These are phyloP conservation scores for Plenodomus biglobosus DNA, from an alignment of 2,329 filamentous ascomycete genomes.

Conservation along the genomic window DNA sequence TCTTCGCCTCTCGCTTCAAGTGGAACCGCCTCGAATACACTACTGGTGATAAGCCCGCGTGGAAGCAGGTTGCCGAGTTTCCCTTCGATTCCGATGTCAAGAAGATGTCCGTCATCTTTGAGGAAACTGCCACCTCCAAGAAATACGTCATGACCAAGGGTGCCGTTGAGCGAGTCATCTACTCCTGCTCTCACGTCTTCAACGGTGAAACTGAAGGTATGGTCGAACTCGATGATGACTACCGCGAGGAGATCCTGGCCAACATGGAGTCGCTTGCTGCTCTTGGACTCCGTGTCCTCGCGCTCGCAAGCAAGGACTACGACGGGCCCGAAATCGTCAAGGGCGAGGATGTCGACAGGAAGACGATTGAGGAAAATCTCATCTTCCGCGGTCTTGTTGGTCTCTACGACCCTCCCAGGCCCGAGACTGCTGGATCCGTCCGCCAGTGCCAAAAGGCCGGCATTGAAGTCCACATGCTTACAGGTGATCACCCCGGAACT, in stretches of 20 bases:
- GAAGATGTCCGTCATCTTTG: constrained; percentile 72
- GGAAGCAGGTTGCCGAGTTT: constrained; percentile 60
- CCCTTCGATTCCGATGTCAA: constrained; percentile 74
- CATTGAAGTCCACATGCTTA: constrained; percentile 52
- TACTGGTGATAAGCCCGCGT: constrained; percentile 29
- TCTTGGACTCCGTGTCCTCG: constrained; percentile 68
- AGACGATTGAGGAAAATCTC: constrained; percentile 66
- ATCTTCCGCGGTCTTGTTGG: constrained; percentile 76
- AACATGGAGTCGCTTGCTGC: constrained; percentile 69
- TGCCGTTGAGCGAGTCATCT: constrained; percentile 65
- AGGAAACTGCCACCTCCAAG: constrained; percentile 38
- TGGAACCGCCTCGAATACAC: constrained; percentile 55
- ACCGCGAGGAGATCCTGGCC: constrained; percentile 58
- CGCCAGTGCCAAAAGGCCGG: constrained; percentile 32
- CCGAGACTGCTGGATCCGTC: constrained; percentile 66
- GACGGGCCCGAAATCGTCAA: constrained; percentile 47
- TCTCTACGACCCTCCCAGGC: constrained; percentile 81
- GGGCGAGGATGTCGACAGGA: constrained; percentile 54
- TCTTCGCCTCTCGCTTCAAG: constrained; percentile 70
- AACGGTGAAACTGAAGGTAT: constrained; percentile 48
- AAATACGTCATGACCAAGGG: constrained; percentile 63
- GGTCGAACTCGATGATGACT: constrained; percentile 53
- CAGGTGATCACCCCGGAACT: constrained; percentile 50
- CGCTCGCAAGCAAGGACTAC: constrained; percentile 58
- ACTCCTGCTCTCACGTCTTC: constrained; percentile 57